Base-by-base conservation (phyloP, 805 yeast genomes). In the Candida silvicultrix region DNA sequence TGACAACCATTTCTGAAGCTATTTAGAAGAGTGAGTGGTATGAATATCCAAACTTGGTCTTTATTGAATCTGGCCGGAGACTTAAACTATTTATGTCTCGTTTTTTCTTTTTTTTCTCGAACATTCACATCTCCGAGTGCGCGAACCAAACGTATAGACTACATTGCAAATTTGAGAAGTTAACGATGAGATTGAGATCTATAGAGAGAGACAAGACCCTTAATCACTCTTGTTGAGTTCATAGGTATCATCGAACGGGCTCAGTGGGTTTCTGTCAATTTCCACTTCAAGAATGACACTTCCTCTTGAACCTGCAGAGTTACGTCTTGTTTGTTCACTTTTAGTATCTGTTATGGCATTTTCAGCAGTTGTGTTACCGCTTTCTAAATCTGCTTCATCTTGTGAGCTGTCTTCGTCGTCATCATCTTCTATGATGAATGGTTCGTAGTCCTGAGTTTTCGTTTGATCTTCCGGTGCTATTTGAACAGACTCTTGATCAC, bases 1-100 rank as follows among this genome's bases (percentile, higher is more conserved):
- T 78, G 35, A 81, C 86, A 45, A 78, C 85, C 86, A 80, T 81
- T 21, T 19, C 52, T n/a, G n/a, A n/a, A n/a, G n/a, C n/a, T n/a
- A n/a, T n/a, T n/a, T n/a, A n/a, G n/a, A n/a, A n/a, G n/a, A n/a
- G n/a, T n/a, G n/a, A n/a, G n/a, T n/a, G n/a, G n/a, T n/a, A n/a
- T n/a, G n/a, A n/a, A n/a, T n/a, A n/a, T n/a, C n/a, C n/a, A n/a
- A n/a, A n/a, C n/a, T n/a, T n/a, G n/a, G n/a, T n/a, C n/a, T n/a
- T n/a, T n/a, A n/a, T n/a, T n/a, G n/a, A n/a, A n/a, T n/a, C n/a
- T n/a, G n/a, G n/a, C n/a, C n/a, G n/a, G n/a, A n/a, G n/a, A n/a
- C 14, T 18, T 34, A 5, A 16, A 16, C 11, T 34, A 12, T 3
- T 9, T 34, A 21, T 9, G 6, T 5, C 6, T 16, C 21, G 11